Percentiles rank a stretch among this genome's conserved stretches.
These are phyloP conservation scores for Scheffersomyces ergatensis DNA, from an alignment of 805 yeast species.

Conservation along the genomic window DNA sequence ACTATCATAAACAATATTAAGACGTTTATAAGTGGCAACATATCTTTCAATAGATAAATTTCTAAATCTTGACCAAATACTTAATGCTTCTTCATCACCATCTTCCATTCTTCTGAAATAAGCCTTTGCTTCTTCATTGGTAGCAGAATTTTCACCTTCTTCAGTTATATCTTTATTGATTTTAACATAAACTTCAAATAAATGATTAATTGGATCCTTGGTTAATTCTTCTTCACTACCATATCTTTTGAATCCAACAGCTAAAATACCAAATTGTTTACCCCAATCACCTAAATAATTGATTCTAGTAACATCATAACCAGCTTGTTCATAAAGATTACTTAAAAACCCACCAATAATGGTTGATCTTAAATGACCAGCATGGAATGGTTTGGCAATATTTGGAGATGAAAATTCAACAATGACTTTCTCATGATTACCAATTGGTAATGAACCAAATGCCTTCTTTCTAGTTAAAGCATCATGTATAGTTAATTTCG, in stretches of 20 bases:
- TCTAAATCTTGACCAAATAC: conserved; percentile 84
- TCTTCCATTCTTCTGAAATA: conserved; percentile 91
- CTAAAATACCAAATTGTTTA: conserved; percentile 94
- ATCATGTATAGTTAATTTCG: conserved; percentile 67
- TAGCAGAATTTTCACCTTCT: conserved; percentile 55
- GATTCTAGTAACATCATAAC: conserved; percentile 89
- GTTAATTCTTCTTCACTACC: conserved; percentile 74
- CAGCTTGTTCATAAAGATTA: conserved; percentile 84
- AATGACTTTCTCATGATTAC: conserved; percentile 63
- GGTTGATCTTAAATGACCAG: conserved; percentile 97
- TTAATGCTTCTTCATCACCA: conserved; percentile 79
- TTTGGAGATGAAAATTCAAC: conserved; percentile 97
- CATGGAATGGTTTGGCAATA: conserved; percentile 99
- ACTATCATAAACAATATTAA: conserved; percentile 82
- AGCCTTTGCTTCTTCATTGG: conserved; percentile 81
- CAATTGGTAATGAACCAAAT: conserved; percentile 72
- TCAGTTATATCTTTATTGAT: conserved; percentile 73
- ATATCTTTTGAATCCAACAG: conserved; percentile 85
- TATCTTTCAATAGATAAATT: conserved; percentile 86
- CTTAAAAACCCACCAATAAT: conserved; percentile 95
- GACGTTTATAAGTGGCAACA: conserved; percentile 83
- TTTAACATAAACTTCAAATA: conserved; percentile 89
- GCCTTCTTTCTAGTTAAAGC: conserved; percentile 55
- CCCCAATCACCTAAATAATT: conserved; percentile 99
- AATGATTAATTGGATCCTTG: conserved; percentile 86